Evolutionary conservation across 129 eudicot species (phyloP), one percentile per base, ranked within the genome.

Genomic region (Pittosporum tobira): DNA sequence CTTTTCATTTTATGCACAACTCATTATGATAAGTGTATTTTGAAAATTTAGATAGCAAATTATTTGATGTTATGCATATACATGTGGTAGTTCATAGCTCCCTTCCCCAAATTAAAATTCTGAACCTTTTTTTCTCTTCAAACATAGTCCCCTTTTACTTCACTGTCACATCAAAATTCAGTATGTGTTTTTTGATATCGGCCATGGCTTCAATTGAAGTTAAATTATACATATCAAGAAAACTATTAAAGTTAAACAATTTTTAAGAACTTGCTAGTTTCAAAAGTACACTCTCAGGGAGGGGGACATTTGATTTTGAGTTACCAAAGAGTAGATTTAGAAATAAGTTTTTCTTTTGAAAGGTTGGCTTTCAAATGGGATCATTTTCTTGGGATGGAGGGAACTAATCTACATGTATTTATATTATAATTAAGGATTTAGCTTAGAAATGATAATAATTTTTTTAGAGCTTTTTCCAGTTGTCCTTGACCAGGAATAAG

Each of bases 401-500:
- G 53, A 31, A 44, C 1, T 15, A 27, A 54, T 28, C 42, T n/a
- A 13, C 42, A 27, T 53, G 2, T 53, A n/a, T n/a, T n/a, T n/a
- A 14, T 26, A n/a, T 28, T 53, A 10, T 53, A 28, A 29, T 54
- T 3, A 18, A 8, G 60, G 37, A 7, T n/a, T 30, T 2, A 30
- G 30, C 6, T 52, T 52, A 14, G 58, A 27, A 1, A 20, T 19
- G 3, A 1, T 5, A 45, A n/a, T n/a, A n/a, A n/a, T n/a, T n/a
- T 12, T 44, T 48, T 49, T n/a, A 19, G 24, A 22, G 45, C 47
- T 29, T 46, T 48, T 70, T 29, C 53, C 10, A 19, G 40, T 43
- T 59, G 23, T 67, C 54, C 45, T 59, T 48, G 60, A 77, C 71
- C 52, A 34, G 54, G 71, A 55, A 45, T 70, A 38, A 40, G 43